Conservation (phyloP, 2,329 filamentous ascomycete species). For the Phoma sp. region DNA sequence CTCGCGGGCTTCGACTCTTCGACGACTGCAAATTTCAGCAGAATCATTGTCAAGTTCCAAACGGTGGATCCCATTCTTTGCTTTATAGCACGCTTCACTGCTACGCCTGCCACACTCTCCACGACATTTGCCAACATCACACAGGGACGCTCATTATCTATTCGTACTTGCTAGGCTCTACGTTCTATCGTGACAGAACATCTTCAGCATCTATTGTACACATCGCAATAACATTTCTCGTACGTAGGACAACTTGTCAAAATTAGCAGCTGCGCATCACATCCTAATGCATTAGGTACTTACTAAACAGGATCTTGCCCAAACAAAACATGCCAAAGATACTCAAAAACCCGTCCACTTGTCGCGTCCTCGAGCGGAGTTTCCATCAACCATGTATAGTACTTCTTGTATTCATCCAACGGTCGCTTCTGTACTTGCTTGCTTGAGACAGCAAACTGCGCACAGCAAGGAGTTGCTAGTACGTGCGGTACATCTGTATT, state of each 20-base stretch:
- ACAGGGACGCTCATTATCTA: neutral
- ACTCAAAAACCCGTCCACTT: conserved; percentile 33
- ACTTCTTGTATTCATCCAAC: conserved; percentile 38
- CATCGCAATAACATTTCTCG: conserved; percentile 30
- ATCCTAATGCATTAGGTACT: conserved; percentile 14
- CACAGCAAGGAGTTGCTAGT: conserved; percentile 56
- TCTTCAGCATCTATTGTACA: conserved; percentile 22
- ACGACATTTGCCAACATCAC: conserved; percentile 13
- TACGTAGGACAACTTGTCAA: conserved; percentile 26
- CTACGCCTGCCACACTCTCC: conserved; percentile 16
- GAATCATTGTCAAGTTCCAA: neutral
- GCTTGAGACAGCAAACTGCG: conserved; percentile 45
- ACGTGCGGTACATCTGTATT: conserved; percentile 44
- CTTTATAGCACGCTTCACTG: conserved; percentile 11
- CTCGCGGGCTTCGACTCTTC: conserved; percentile 4
- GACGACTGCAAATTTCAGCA: conserved; percentile 11
- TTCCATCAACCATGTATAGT: conserved; percentile 34
- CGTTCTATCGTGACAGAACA: neutral
- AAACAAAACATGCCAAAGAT: conserved; percentile 38
- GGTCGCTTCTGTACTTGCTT: conserved; percentile 36
- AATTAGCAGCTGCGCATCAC: conserved; percentile 6
- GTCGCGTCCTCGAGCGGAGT: conserved; percentile 34
- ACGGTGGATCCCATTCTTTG: neutral
- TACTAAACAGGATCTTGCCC: conserved; percentile 30
- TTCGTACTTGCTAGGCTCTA: neutral